phyloP scores from a whole-genome alignment of 805 yeast species.

The Candida adriatica region DNA sequence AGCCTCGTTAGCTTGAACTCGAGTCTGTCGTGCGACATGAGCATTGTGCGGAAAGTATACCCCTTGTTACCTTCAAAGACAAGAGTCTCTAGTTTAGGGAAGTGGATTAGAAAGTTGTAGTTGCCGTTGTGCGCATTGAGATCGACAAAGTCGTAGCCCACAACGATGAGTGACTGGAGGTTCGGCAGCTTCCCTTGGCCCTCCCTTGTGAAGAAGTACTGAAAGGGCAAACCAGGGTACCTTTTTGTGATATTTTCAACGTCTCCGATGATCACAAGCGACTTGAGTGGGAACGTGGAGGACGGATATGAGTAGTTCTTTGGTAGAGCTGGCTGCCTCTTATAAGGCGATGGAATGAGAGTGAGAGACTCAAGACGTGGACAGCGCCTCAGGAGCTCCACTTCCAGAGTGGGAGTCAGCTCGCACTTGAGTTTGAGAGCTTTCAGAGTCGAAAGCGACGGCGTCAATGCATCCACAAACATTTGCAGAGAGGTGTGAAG shows the following conservation, averaged over 20 bases:
- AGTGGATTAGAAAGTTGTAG: slow-evolving; percentile 19
- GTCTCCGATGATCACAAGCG: slow-evolving; percentile 15
- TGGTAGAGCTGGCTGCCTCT: slow-evolving; percentile 6
- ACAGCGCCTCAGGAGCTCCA: slow-evolving; percentile 8
- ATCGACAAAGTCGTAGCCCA: slow-evolving; percentile 17
- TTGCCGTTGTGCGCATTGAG: slow-evolving; percentile 13
- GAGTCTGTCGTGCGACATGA: slow-evolving; percentile 16
- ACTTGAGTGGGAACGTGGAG: slow-evolving; percentile 5
- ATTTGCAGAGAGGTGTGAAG: slow-evolving; percentile 12
- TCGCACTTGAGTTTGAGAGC: slow-evolving; percentile 14
- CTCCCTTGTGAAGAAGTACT: slow-evolving; percentile 11
- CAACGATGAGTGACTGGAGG: slow-evolving; percentile 12
- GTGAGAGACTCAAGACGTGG: slow-evolving; percentile 15
- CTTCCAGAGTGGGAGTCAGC: slow-evolving; percentile 15
- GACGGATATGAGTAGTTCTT: slow-evolving; percentile 1
- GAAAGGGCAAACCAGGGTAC: slow-evolving; percentile 16
- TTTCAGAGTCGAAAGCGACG: slow-evolving; percentile 4
- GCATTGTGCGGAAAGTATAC: slow-evolving; percentile 13
- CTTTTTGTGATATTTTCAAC: slow-evolving; percentile 5
- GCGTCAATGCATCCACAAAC: slow-evolving; percentile 8
- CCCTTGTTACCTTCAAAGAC: slow-evolving; percentile 18
- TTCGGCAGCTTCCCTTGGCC: slow-evolving; percentile 11
- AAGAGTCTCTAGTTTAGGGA: slow-evolving; percentile 13
- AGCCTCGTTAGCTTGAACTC: slow-evolving; percentile 10
- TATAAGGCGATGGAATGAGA: slow-evolving; percentile 7